Evolutionary conservation across 805 yeast species (phyloP).

Genomic region (Pichia kluyveri): DNA sequence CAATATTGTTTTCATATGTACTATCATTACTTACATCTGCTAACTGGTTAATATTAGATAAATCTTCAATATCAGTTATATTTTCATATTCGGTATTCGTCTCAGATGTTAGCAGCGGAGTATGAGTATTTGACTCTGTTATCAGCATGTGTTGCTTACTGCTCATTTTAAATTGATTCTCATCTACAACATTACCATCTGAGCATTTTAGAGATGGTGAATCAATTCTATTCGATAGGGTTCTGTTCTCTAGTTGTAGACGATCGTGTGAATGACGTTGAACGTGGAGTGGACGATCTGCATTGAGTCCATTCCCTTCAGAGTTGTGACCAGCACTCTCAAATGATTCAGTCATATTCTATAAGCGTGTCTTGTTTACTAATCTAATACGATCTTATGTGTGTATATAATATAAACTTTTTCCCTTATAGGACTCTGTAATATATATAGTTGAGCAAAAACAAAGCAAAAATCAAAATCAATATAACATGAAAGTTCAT

Average conservation of each 20-base stretch:
- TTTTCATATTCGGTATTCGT: background rate
- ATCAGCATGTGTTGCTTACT: background rate
- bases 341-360: too few species aligned
- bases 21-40: background rate
- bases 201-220: background rate
- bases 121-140: conserved; percentile 1
- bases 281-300: background rate
- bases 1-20: too few species aligned
- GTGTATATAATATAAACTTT: too few species aligned
- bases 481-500: too few species aligned
- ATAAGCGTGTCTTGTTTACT: too few species aligned
- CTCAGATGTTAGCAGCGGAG: conserved; percentile 4
- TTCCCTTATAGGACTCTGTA: too few species aligned
- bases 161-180: background rate
- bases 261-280: background rate
- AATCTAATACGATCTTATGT: too few species aligned
- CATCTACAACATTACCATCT: background rate
- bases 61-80: background rate
- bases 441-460: too few species aligned
- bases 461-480: too few species aligned
- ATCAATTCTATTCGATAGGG: background rate
- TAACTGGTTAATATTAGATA: background rate
- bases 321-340: background rate
- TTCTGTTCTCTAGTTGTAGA: background rate
- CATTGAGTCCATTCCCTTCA: background rate